Conservation (phyloP, 345 rosid species). For the Gossypium sturtianum region DNA sequence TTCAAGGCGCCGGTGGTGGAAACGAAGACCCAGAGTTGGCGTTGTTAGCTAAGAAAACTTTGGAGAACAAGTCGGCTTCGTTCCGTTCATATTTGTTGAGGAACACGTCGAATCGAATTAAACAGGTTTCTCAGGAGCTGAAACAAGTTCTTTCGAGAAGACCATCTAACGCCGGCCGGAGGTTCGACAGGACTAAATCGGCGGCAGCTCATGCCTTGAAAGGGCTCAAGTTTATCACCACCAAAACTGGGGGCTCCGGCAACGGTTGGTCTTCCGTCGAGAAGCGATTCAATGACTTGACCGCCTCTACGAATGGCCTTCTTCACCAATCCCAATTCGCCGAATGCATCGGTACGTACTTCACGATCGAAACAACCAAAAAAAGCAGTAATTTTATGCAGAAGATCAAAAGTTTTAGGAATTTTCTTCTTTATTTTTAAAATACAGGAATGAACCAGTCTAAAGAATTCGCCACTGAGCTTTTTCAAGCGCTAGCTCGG, state of each 20-base stretch:
- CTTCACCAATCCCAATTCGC: slow-evolving; percentile 61
- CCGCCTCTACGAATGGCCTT: slow-evolving; percentile 47
- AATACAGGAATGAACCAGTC: slow-evolving; percentile 78
- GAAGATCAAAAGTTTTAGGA: background rate
- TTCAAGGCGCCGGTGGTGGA: slow-evolving; percentile 47
- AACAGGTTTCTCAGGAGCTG: slow-evolving; percentile 79
- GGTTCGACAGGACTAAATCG: slow-evolving; percentile 65
- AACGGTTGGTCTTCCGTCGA: slow-evolving; percentile 71
- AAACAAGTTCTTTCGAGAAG: slow-evolving; percentile 55
- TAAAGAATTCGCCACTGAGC: slow-evolving; percentile 73
- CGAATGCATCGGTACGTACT: slow-evolving; percentile 66
- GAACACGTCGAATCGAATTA: slow-evolving; percentile 57
- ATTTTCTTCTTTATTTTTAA: background rate
- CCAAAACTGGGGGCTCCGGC: slow-evolving; percentile 42
- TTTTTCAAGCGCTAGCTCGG: slow-evolving; percentile 69
- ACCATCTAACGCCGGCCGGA: slow-evolving; percentile 26
- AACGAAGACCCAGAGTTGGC: slow-evolving; percentile 70
- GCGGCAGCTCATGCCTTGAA: slow-evolving; percentile 71
- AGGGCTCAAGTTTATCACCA: slow-evolving; percentile 74
- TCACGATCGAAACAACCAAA: background rate
- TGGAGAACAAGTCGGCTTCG: slow-evolving; percentile 50
- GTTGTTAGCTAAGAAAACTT: slow-evolving; percentile 57
- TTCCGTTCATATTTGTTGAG: slow-evolving; percentile 48
- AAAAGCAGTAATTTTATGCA: background rate
- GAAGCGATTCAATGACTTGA: slow-evolving; percentile 50